phyloP scores from a whole-genome alignment of 257 asterid genomes.

The Solanum bulbocastanum region DNA sequence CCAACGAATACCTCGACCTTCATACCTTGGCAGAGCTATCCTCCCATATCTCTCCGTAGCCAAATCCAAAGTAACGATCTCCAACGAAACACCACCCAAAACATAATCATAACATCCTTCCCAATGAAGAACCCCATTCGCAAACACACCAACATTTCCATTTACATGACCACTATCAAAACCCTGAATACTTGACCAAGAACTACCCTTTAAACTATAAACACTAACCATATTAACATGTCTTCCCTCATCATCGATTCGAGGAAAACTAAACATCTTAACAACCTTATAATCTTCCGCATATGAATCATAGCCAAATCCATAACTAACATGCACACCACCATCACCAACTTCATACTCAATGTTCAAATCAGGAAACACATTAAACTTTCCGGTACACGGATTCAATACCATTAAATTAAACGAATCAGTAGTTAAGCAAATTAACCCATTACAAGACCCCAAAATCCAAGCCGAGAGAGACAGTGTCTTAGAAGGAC shows the following conservation, averaged over 20 bases:
- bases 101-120: not conserved
- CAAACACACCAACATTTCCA: constrained; percentile 7
- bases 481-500: not conserved
- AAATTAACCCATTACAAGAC: constrained; percentile 44
- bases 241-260: not conserved
- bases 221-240: not conserved
- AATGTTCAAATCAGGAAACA: constrained; percentile 22
- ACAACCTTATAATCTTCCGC: constrained; percentile 31
- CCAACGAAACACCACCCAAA: not conserved
- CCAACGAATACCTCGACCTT: not conserved
- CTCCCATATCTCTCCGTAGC: not conserved
- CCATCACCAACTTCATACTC: not conserved
- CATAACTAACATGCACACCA: constrained; percentile 10
- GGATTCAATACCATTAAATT: constrained; percentile 40
- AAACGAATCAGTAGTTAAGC: constrained; percentile 11
- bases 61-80: constrained; percentile 8
- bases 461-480: constrained; percentile 22
- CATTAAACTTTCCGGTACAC: constrained; percentile 18
- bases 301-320: constrained; percentile 22
- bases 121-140: constrained; percentile 24
- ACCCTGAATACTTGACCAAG: constrained; percentile 11
- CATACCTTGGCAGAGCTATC: not conserved
- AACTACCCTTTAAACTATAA: constrained; percentile 11
- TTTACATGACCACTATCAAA: not conserved
- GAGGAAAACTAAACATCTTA: not conserved